Percentiles rank a stretch among this genome's conserved stretches.
Evolutionary conservation across 768 basidiomycete species (phyloP).

Genomic region (Tulasnella sp.): DNA sequence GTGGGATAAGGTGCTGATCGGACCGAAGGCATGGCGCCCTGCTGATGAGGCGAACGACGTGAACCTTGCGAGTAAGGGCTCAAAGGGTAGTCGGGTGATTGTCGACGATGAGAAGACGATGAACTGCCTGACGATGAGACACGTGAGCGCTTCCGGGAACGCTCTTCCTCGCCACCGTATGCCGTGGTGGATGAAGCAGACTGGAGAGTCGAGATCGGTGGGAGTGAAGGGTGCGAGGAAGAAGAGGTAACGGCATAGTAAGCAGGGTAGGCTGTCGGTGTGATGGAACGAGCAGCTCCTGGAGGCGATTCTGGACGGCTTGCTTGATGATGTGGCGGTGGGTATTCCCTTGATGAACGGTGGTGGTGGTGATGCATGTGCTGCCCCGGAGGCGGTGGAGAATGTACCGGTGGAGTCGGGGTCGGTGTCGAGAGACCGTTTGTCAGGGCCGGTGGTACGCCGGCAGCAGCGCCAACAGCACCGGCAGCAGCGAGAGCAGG

Average conservation of each 20-base stretch:
- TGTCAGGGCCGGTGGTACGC: not conserved
- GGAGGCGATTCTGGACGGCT: not conserved
- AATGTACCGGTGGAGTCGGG: constrained; percentile 27
- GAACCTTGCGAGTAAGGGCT: constrained; percentile 46
- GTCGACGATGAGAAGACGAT: constrained; percentile 41
- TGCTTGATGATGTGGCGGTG: not conserved
- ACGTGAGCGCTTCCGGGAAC: constrained; percentile 56
- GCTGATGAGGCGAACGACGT: constrained; percentile 51
- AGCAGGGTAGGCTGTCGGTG: not conserved
- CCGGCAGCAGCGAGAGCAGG: constrained; percentile 33
- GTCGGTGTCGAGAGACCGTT: constrained; percentile 26
- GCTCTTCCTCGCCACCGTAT: not conserved
- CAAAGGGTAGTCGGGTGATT: constrained; percentile 31
- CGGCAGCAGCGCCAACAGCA: constrained; percentile 36
- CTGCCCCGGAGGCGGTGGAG: constrained; percentile 19
- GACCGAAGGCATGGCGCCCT: not conserved
- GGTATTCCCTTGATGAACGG: not conserved
- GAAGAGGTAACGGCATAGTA: constrained; percentile 9
- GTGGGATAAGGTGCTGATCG: not conserved
- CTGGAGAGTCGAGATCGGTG: constrained; percentile 24
- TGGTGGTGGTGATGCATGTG: constrained; percentile 21
- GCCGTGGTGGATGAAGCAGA: not conserved
- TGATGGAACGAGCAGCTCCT: not conserved
- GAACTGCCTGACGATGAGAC: constrained; percentile 52
- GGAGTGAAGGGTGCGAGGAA: constrained; percentile 20